phyloP scores from a whole-genome alignment of 2,329 filamentous ascomycete species.

The Hypoxylon sp. region DNA sequence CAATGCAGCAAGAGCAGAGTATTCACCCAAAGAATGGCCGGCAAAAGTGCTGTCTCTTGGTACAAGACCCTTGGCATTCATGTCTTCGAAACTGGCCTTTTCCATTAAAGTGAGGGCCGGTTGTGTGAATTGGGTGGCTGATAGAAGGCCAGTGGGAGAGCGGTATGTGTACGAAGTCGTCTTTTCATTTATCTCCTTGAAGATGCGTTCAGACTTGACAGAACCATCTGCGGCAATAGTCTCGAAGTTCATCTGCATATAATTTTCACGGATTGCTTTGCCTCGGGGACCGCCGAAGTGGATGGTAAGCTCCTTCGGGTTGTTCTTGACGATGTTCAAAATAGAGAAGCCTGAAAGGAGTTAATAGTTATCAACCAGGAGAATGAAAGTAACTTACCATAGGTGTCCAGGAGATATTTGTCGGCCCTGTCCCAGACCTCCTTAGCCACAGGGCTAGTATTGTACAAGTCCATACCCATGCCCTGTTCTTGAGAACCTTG shows the following conservation, averaged over 20 bases:
- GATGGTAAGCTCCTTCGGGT: constrained; percentile 98
- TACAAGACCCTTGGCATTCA: constrained; percentile 96
- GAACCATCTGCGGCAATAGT: constrained; percentile 92
- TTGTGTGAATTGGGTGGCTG: constrained; percentile 98
- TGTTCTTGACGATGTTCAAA: constrained; percentile 99
- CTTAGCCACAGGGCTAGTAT: constrained; percentile 91
- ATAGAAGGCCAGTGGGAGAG: constrained; percentile 93
- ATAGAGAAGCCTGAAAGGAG: constrained; percentile 84
- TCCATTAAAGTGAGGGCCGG: constrained; percentile 98
- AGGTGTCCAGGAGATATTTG: constrained; percentile 98
- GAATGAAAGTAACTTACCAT: constrained; percentile 73
- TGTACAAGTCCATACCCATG: constrained; percentile 99
- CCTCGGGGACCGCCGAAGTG: constrained; percentile 97
- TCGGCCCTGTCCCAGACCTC: constrained; percentile 99
- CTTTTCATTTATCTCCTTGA: constrained; percentile 95
- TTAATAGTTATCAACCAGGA: constrained; percentile 19
- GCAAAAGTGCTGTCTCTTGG: constrained; percentile 97
- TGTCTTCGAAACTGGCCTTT: constrained; percentile 99
- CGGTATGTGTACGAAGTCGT: constrained; percentile 97
- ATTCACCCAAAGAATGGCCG: constrained; percentile 97
- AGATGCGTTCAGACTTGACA: constrained; percentile 99
- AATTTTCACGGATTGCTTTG: constrained; percentile 98
- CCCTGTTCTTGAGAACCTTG: constrained; percentile 99
- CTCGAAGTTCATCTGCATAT: constrained; percentile 99
- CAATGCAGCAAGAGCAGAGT: constrained; percentile 94